Percentiles rank a stretch among this genome's conserved stretches.
Conservation (phyloP, 208 protist species). For the Trypanosoma scelopori region DNA sequence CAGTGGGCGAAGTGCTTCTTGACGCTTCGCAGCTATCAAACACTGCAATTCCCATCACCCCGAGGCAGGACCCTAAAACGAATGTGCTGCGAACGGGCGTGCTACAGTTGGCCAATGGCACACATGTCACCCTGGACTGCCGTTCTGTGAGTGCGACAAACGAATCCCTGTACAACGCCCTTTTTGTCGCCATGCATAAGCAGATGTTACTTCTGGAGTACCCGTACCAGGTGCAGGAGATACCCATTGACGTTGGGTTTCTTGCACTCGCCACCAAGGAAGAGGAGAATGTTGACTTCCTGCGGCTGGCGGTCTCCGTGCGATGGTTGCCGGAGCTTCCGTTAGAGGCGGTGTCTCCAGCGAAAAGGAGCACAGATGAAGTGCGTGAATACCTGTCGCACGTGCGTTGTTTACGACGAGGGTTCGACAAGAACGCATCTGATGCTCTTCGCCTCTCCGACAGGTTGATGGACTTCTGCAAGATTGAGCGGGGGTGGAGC, state of each 20-base stretch:
- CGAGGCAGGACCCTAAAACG: conserved; percentile 41
- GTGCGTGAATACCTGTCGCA: conserved; percentile 46
- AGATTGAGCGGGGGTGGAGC: conserved; percentile 50
- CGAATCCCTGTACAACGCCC: conserved; percentile 38
- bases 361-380: conserved; percentile 14
- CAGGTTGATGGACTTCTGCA: conserved; percentile 38
- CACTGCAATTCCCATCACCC: conserved; percentile 24
- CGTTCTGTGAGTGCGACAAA: conserved; percentile 20
- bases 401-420: conserved; percentile 29
- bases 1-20: conserved; percentile 60
- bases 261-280: conserved; percentile 37
- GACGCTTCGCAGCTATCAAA: conserved; percentile 19
- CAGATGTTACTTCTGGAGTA: conserved; percentile 69
- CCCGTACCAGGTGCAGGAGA: conserved; percentile 60
- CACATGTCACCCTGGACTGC: conserved; percentile 79
- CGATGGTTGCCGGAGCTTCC: conserved; percentile 25
- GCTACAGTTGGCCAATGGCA: conserved; percentile 81
- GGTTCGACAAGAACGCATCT: conserved; percentile 15
- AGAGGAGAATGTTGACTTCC: conserved; percentile 22
- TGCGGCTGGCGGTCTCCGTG: conserved; percentile 48
- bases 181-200: conserved; percentile 66
- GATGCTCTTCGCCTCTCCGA: conserved; percentile 31
- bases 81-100: conserved; percentile 71
- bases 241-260: conserved; percentile 64
- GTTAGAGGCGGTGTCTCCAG: conserved; percentile 22